phyloP scores from a whole-genome alignment of 495 filamentous ascomycete genomes.

The Aspergillus bertholletiae region DNA sequence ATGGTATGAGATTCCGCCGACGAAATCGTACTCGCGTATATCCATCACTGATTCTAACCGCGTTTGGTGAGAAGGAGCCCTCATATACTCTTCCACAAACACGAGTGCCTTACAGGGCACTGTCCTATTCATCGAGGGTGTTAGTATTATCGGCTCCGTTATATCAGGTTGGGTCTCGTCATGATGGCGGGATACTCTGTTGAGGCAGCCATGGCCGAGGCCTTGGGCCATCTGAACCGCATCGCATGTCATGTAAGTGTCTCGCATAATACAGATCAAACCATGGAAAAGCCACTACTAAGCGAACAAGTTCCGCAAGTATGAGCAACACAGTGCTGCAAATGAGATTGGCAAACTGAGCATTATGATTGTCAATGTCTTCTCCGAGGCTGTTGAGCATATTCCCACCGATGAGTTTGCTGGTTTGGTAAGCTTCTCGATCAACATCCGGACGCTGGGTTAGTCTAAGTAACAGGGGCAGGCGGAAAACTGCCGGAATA shows the following conservation, averaged over 20 bases:
- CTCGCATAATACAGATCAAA: not conserved
- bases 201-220: constrained; percentile 21
- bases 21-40: not conserved
- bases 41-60: not conserved
- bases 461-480: constrained; percentile 1
- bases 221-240: constrained; percentile 20
- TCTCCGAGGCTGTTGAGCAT: constrained; percentile 14
- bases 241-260: constrained; percentile 20
- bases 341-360: constrained; percentile 29
- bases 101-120: not conserved
- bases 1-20: not conserved
- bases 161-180: not conserved
- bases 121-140: not conserved
- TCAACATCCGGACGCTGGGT: not conserved
- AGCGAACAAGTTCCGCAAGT: constrained; percentile 21
- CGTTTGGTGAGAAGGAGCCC: not conserved
- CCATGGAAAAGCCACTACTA: not conserved
- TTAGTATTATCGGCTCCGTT: not conserved
- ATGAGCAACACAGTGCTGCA: constrained; percentile 18
- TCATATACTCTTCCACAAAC: not conserved
- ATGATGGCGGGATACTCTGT: constrained; percentile 12
- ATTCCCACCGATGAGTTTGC: constrained; percentile 11
- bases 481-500: not conserved
- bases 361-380: constrained; percentile 19
- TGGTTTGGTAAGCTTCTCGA: constrained; percentile 10